phyloP scores from a whole-genome alignment of 345 rosid species.

The Populus euphratica region DNA sequence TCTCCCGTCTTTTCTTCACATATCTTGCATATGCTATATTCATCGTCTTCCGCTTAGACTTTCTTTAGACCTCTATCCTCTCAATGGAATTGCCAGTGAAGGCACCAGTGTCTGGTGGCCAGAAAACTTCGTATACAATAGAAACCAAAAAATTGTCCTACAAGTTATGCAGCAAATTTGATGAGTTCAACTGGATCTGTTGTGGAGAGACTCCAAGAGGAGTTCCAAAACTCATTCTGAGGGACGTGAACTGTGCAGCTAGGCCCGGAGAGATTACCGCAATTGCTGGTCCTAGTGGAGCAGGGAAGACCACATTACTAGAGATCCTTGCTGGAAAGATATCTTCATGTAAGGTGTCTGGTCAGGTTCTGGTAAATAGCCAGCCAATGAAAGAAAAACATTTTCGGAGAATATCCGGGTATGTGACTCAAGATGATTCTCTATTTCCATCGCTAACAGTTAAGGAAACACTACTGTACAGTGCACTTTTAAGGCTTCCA shows the following conservation, averaged over 20 bases:
- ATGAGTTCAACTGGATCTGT: conserved; percentile 26
- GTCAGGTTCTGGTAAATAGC: conserved; percentile 63
- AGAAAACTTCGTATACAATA: conserved; percentile 42
- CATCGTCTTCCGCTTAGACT: conserved; percentile 14
- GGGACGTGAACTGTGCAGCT: conserved; percentile 62
- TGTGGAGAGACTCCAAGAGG: conserved; percentile 22
- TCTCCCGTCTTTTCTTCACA: conserved; percentile 40
- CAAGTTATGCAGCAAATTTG: conserved; percentile 40
- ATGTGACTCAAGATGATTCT: conserved; percentile 82
- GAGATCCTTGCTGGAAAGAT: conserved; percentile 80
- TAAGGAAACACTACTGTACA: conserved; percentile 74
- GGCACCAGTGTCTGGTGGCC: conserved; percentile 36
- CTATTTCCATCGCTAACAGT: conserved; percentile 82
- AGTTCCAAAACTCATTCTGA: conserved; percentile 44
- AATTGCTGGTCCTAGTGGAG: conserved; percentile 90
- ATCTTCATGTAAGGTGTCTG: conserved; percentile 37
- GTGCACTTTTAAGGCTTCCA: conserved; percentile 72
- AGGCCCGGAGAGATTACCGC: conserved; percentile 65
- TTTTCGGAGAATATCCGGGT: conserved; percentile 69
- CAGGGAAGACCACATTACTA: conserved; percentile 82
- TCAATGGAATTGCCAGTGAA: conserved; percentile 68
- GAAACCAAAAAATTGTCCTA: conserved; percentile 62
- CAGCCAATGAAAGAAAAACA: conserved; percentile 46
- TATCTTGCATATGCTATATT: not conserved
- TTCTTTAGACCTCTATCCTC: conserved; percentile 13